Base-by-base conservation (phyloP, 805 yeast species). In the Yarrowia sp. region DNA sequence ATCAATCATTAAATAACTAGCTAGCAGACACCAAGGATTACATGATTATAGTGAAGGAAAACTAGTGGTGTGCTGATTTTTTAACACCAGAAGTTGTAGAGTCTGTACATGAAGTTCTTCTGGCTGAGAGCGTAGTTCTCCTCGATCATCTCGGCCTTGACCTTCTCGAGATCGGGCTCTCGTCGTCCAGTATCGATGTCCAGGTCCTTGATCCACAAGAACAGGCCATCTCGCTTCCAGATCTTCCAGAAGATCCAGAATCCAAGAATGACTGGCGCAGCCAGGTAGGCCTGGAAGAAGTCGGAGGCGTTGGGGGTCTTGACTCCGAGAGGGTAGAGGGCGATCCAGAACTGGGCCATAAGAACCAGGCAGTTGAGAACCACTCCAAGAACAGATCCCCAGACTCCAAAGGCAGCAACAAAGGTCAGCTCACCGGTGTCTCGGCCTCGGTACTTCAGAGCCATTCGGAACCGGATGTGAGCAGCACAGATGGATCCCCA, bases 281-380 rank as follows among this genome's bases (percentile, higher is more conserved):
- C 84, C 53, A 84, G 71, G 69, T 82, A 84, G 47, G 76, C 72
- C 72, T 77, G 74, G 77, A 84, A 83, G 72, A 84, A 84, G 61
- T 51, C 66, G 18, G 65, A 35, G 21, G 80, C 80, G 53, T 69
- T 64, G 7, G 79, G 77, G 1, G 68, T 65, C 44, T 39, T 39
- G 88, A 89, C 77, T 75, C 84, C 46, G 83, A 72, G 27, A 87
- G 87, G 96, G 79, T 79, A 88, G 41, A 87, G 75, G 6, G 94
- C 92, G 63, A 86, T 79, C 90, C 93, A 90, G 78, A 90, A 88
- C 75, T 88, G 92, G 29, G 91, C 89, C 62, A 82, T 76, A 64
- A 90, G 77, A 65, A 89, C 84, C 62, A 86, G 72, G 31, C 80
- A 36, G 71, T 84, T 84, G 69, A 90, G 74, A 24, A 74, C 63